phyloP scores from a whole-genome alignment of 108 stramenopile species.

The Pseudonitzschia pungens region DNA sequence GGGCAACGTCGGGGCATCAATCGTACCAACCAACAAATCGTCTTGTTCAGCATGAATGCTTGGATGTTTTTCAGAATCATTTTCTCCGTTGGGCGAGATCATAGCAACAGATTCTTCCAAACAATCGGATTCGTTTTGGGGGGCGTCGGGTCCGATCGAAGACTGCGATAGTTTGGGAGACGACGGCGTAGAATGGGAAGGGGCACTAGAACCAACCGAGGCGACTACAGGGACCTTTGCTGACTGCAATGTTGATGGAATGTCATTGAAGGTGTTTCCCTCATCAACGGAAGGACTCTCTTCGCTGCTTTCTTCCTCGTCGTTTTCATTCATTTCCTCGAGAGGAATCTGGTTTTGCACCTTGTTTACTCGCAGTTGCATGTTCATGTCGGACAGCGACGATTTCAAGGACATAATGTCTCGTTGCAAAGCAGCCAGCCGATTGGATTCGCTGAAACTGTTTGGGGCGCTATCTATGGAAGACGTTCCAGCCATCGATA shows the following conservation, averaged over 20 bases:
- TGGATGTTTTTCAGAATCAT: background rate
- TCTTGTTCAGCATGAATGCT: background rate
- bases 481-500: background rate
- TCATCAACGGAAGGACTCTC: background rate
- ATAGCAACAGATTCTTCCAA: background rate
- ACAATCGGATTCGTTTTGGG: background rate
- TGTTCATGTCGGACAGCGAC: slow-evolving; percentile 16
- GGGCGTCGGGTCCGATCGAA: background rate
- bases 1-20: background rate
- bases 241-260: too few relatives aligned
- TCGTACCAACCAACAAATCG: background rate
- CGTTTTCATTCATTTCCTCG: background rate
- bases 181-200: too few relatives aligned
- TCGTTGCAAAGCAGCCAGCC: slow-evolving; percentile 9
- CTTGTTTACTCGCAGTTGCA: background rate
- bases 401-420: slow-evolving; percentile 16
- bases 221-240: too few relatives aligned
- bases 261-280: background rate
- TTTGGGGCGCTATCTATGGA: background rate
- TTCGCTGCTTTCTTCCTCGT: background rate
- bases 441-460: background rate
- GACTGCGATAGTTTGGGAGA: too few relatives aligned
- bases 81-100: background rate
- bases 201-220: too few relatives aligned
- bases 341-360: background rate